Base-by-base conservation (phyloP, 306 rosid species). In the Glycine tomentella region DNA sequence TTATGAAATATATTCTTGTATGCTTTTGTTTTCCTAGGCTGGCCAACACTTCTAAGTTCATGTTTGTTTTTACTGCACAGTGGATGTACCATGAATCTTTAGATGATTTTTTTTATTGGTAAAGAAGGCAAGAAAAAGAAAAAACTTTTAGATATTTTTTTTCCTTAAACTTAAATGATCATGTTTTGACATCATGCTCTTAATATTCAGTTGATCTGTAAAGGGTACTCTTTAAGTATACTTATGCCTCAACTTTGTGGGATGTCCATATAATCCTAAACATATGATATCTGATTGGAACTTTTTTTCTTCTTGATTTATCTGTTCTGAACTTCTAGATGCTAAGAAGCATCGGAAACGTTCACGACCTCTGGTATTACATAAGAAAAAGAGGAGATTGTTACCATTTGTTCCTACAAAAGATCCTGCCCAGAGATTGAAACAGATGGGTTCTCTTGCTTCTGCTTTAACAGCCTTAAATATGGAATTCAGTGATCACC, bases 391-490 rank as follows among this genome's bases (percentile, higher is more conserved):
- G 53, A 90, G 97, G 79, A 90, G 91, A 79, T 46, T 93, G 10
- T 80, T 93, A 51, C 93, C 97, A 11, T 93, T 84, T 79, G 63
- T 84, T 86, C 94, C 97, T 71, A 59, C 92, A 12, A 87, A 89
- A 72, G 91, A 91, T 87, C 86, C 85, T 71, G 79, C 74, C 74
- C 87, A 69, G 76, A 91, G 97, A 82, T 57, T 91, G 77, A 87
- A 91, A 79, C 97, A 93, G 83, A 90, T 93, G 97, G 86, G 90
- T 82, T 93, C 94, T 9, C 97, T 93, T 80, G 97, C 97, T 79
- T 56, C 90, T 8, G 97, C 97, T 49, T 89, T 93, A 82, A 85
- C 85, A 45, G 84, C 91, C 78, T 80, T 86, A 76, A 73, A 76
- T 48, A 87, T 93, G 85, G 84, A 93, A 77, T 93, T 91, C 86